phyloP scores from a whole-genome alignment of 768 basidiomycete species.

The Chiua virens region DNA sequence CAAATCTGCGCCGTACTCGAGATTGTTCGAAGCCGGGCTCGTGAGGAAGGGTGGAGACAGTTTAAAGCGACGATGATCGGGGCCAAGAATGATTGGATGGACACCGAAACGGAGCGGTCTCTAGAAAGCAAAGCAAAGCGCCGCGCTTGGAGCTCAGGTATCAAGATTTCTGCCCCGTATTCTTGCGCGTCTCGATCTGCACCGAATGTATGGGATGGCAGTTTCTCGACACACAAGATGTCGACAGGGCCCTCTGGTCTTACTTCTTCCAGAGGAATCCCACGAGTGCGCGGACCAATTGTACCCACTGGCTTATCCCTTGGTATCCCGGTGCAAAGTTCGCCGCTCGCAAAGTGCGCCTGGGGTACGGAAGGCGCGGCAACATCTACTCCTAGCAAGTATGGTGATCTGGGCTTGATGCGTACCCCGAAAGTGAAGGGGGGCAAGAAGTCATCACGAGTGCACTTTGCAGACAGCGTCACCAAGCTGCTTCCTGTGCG shows the following conservation, averaged over 20 bases:
- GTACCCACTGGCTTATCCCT: conserved; percentile 44
- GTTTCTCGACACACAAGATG: not conserved
- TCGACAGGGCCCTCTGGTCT: conserved; percentile 24
- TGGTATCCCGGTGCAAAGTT: conserved; percentile 49
- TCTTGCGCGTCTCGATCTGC: not conserved
- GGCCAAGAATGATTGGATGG: conserved; percentile 27
- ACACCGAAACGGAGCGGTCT: conserved; percentile 30
- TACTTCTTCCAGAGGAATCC: not conserved
- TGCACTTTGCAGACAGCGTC: conserved; percentile 16
- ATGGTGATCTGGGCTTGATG: conserved; percentile 17
- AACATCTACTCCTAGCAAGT: conserved; percentile 14
- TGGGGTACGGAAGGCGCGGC: conserved; percentile 43
- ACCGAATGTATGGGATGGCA: conserved; percentile 19
- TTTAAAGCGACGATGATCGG: conserved; percentile 30
- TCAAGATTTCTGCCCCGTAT: conserved; percentile 38
- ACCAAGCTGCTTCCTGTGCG: conserved; percentile 30
- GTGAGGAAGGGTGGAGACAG: conserved; percentile 40
- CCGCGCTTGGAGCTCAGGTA: conserved; percentile 64
- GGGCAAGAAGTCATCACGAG: conserved; percentile 17
- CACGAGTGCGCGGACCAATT: conserved; percentile 17
- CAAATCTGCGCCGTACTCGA: conserved; percentile 43
- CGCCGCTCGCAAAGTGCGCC: conserved; percentile 44
- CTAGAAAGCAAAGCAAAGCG: conserved; percentile 61
- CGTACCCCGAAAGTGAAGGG: conserved; percentile 12
- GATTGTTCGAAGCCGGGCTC: conserved; percentile 42